A percentile compares a stretch with the other conserved stretches of the same genome.
Evolutionary conservation across 192 early-diverging fungal genomes (phyloP).

Genomic region (Backusella westeae): DNA sequence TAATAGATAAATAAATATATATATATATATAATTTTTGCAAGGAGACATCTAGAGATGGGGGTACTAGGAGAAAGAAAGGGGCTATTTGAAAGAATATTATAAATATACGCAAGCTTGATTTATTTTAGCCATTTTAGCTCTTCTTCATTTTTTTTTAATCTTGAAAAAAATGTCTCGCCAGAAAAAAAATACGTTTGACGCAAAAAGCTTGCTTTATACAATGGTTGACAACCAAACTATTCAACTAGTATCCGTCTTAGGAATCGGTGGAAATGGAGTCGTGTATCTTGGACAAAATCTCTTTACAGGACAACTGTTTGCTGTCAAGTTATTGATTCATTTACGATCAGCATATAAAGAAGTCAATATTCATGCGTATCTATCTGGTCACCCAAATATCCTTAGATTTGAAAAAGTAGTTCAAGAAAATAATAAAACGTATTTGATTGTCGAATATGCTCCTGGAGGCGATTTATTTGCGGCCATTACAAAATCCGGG

Average conservation of each 20-base stretch:
- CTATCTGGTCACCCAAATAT: constrained; percentile 70
- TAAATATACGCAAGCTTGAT: background rate
- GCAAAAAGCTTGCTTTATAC: constrained; percentile 12
- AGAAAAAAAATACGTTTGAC: constrained; percentile 4
- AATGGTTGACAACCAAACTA: constrained; percentile 15
- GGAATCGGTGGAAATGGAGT: constrained; percentile 77
- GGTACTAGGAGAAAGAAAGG: background rate
- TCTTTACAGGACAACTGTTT: constrained; percentile 49
- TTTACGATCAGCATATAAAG: constrained; percentile 56
- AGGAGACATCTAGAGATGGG: background rate
- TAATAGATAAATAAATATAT: background rate
- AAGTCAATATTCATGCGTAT: constrained; percentile 60
- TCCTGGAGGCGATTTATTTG: constrained; percentile 91
- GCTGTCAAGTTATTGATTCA: constrained; percentile 79
- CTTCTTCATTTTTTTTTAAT: background rate
- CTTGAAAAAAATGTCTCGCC: background rate
- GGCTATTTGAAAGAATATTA: background rate
- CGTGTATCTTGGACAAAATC: constrained; percentile 67
- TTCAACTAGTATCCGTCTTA: constrained; percentile 40
- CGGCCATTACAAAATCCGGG: constrained; percentile 70
- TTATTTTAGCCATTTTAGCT: background rate
- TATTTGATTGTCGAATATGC: constrained; percentile 76
- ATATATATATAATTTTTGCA: background rate
- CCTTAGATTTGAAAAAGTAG: constrained; percentile 59
- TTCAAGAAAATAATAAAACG: constrained; percentile 59